These are phyloP conservation scores for Ilyonectria robusta DNA, from an alignment of 2,329 filamentous ascomycete species.

Conservation along the genomic window DNA sequence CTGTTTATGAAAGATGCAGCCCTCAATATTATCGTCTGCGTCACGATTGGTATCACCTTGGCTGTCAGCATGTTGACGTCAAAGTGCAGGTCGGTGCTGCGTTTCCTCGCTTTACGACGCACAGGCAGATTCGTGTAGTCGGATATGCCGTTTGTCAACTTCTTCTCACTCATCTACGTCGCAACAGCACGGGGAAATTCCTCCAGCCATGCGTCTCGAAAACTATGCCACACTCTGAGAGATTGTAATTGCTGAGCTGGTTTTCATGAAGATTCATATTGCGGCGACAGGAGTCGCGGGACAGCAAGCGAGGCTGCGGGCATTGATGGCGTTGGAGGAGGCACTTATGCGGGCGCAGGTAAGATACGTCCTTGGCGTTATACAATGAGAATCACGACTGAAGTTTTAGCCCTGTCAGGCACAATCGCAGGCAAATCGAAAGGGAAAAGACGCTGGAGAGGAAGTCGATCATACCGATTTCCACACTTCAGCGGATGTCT, in stretches of 20 bases:
- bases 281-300: background rate
- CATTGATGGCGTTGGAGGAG: slow-evolving; percentile 3
- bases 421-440: background rate
- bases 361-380: background rate
- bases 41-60: slow-evolving; percentile 9
- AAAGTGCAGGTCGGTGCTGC: background rate
- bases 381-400: background rate
- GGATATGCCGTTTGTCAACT: slow-evolving; percentile 24
- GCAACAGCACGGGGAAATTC: background rate
- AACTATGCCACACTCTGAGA: slow-evolving; percentile 14
- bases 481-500: slow-evolving; percentile 1
- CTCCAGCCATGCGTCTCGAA: background rate
- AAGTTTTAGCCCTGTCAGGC: background rate
- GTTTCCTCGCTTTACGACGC: background rate
- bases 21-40: slow-evolving; percentile 4
- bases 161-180: slow-evolving; percentile 19
- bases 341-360: background rate
- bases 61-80: slow-evolving; percentile 3
- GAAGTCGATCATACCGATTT: background rate
- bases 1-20: background rate
- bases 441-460: background rate
- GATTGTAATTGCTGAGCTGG: slow-evolving; percentile 10
- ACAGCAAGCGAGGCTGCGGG: slow-evolving; percentile 11
- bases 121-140: slow-evolving; percentile 13
- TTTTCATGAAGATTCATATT: slow-evolving; percentile 8